Evolutionary conservation across 371 early-diverging fungal genomes (phyloP), one percentile per base, ranked within the genome.

Genomic region (Coemansia sp.): DNA sequence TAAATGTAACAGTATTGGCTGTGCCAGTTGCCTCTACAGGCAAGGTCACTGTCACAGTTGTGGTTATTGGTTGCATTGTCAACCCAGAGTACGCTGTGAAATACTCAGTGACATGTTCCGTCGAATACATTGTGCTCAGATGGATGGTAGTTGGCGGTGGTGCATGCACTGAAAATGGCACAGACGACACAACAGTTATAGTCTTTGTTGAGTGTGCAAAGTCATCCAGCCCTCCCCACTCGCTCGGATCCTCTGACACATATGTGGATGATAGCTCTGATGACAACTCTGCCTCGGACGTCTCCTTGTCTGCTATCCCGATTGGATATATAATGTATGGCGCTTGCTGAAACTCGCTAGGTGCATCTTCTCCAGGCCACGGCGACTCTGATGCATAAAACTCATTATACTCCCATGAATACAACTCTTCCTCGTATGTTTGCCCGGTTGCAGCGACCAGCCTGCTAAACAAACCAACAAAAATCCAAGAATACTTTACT

Each of bases 261-360:
- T 48, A 8, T 2, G 2, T 0, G 8, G 8, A 48, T 48, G 50
- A 18, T 6, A 21, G 20, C 20, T 48, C 50, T 16, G 50, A 48
- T 7, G 50, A 48, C n/a, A 21, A 40, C 4, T 18, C 18, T 12
- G 16, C 37, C 58, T 40, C 40, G 0, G 58, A 58, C 5, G 58
- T 58, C 18, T 58, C 58, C 23, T 67, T 67, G 1, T 51, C 68
- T 1, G 62, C 68, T 16, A 67, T 12, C 7, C 62, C 67, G 3
- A 14, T 3, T 16, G 53, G 53, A n/a, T 44, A 44, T 16, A 44
- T 16, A 44, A 44, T 44, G 16, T 44, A 44, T 6, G 44, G 44
- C 44, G 20, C 56, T 20, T n/a, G 25, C 37, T 33, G 37, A 33
- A 33, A 33, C 23, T 23, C 23, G 23, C 23, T 23, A 23, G 23